Base-by-base conservation (phyloP, 2,329 filamentous ascomycete genomes). In the Aureobasidium sp. region DNA sequence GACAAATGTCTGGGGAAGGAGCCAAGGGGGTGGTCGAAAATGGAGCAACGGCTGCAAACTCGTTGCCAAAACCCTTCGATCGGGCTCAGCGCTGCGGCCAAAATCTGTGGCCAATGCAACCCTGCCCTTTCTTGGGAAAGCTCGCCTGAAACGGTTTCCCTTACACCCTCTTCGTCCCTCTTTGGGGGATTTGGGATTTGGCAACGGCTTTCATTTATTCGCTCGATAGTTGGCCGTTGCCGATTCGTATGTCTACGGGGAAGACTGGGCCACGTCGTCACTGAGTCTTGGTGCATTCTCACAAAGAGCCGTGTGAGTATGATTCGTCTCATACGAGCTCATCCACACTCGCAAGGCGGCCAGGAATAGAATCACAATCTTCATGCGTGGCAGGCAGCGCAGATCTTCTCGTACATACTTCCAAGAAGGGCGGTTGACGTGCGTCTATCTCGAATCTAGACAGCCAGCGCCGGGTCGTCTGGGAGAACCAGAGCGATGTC, bases 171-270 rank as follows among this genome's bases (percentile, higher is more conserved):
- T 3, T 51, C 46, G 47, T n/a, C 37, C 34, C 43, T 48, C 29
- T 20, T 48, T 24, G 56, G 32, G 56, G 34, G 12, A 37, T 36
- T 20, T 59, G 36, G 52, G 52, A 55, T 43, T 59, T 41, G 27
- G 24, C 57, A 60, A 60, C 57, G 57, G 57, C 47, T 60, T 60
- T 60, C 46, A 60, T 60, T 60, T 60, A 17, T 60, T 60, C 34
- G 44, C 34, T 59, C 56, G 56, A 59, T 59, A 59, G 46, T 60
- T 34, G 37, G 26, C 57, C 56, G 56, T 59, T 59, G 44, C 3
- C 20, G 12, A 43, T 50, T 48, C 34, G 26, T 8, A 44, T 37
- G 12, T 12, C n/a, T 37, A 47, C 43, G 52, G 39, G 8, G 12
- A 56, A 15, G 27, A 56, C 52, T 56, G 32, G 52, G 52, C 39